phyloP scores from a whole-genome alignment of 352 stramenopile species.

The Pythium brachiatum region DNA sequence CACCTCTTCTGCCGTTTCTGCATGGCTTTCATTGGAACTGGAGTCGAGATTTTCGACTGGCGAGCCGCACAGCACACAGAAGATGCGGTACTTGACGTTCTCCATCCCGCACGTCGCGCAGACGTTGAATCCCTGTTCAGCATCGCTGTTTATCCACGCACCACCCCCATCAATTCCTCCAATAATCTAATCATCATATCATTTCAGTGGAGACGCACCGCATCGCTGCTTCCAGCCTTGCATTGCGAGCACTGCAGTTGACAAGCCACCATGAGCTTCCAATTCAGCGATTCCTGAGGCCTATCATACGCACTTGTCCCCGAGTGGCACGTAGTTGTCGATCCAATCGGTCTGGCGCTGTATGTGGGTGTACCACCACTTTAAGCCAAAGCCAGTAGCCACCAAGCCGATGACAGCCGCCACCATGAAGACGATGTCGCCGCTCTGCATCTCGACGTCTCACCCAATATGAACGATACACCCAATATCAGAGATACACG shows the following conservation, averaged over 20 bases:
- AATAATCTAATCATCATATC: background rate
- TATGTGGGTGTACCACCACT: background rate
- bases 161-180: background rate
- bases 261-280: background rate
- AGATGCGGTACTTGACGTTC: constrained; percentile 12
- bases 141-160: constrained; percentile 1
- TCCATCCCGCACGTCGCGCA: constrained; percentile 14
- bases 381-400: background rate
- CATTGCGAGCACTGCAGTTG: background rate
- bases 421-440: background rate
- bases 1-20: background rate
- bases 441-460: background rate
- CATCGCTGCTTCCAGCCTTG: constrained; percentile 6
- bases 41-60: background rate
- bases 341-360: constrained; percentile 8
- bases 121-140: constrained; percentile 12
- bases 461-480: no score
- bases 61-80: constrained; percentile 10
- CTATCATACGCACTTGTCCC: constrained; percentile 5
- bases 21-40: background rate
- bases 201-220: constrained; percentile 1
- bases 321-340: constrained; percentile 12
- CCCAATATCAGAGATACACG: no score
- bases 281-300: background rate
- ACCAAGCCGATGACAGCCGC: background rate